A percentile compares a stretch with the other conserved stretches of the same genome.
These are phyloP conservation scores for Cymbidium sinense DNA, from an alignment of 106 monocot genomes.

Conservation along the genomic window DNA sequence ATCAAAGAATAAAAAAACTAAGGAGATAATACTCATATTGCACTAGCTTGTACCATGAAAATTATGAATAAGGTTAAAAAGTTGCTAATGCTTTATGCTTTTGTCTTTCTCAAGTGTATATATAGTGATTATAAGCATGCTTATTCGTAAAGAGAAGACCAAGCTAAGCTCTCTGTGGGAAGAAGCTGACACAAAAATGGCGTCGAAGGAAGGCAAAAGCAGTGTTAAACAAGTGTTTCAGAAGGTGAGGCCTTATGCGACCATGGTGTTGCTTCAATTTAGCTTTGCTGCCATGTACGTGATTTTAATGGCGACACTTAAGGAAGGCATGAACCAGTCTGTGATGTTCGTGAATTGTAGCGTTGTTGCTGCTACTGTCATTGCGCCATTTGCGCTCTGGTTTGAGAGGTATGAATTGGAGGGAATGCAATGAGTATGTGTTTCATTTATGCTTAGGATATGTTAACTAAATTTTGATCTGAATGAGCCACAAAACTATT, in stretches of 20 bases:
- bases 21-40: too few relatives aligned
- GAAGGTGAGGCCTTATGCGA: constrained; percentile 34
- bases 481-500: too few relatives aligned
- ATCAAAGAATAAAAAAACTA: too few relatives aligned
- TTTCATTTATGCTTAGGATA: too few relatives aligned
- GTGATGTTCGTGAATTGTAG: constrained; percentile 59
- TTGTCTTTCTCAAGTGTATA: not conserved
- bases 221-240: not conserved
- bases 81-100: not conserved
- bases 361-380: constrained; percentile 30
- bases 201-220: not conserved
- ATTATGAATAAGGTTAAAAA: not conserved
- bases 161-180: not conserved
- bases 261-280: constrained; percentile 45
- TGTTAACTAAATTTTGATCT: too few relatives aligned
- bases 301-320: constrained; percentile 31
- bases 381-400: constrained; percentile 48
- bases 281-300: constrained; percentile 52
- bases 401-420: constrained; percentile 38
- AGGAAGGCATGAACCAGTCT: constrained; percentile 52
- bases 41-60: too few relatives aligned
- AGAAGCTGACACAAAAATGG: not conserved
- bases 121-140: not conserved
- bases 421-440: too few relatives aligned
- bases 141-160: not conserved